These are phyloP conservation scores for Dendrocalamus latiflorus DNA, from an alignment of 202 grass and related monocot genomes.

Conservation along the genomic window DNA sequence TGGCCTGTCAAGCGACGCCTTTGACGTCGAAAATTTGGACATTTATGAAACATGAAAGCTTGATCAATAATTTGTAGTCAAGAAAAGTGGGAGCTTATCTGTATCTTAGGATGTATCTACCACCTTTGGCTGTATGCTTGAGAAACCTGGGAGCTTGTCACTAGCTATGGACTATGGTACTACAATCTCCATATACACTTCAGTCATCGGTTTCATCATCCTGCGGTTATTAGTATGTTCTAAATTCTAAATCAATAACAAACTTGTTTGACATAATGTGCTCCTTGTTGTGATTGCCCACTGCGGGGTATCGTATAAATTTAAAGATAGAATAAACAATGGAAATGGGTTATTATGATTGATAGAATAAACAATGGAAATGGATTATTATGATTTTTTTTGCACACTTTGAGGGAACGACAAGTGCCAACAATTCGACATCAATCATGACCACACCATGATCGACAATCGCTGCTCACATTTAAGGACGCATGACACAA, in stretches of 20 bases:
- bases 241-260: constrained; percentile 10
- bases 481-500: too few relatives aligned
- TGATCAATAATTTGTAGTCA: constrained; percentile 57
- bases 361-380: too few relatives aligned
- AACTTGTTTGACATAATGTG: not conserved
- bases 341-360: too few relatives aligned
- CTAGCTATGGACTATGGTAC: constrained; percentile 10
- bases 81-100: constrained; percentile 27
- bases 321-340: not conserved
- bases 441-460: too few relatives aligned
- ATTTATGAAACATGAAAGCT: constrained; percentile 27
- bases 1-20: not conserved
- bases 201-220: constrained; percentile 4
- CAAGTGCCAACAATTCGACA: too few relatives aligned
- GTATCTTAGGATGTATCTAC: constrained; percentile 34
- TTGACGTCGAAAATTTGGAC: not conserved
- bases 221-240: not conserved
- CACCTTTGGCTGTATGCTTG: constrained; percentile 30
- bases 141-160: constrained; percentile 16
- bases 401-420: too few relatives aligned
- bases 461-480: too few relatives aligned
- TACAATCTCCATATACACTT: constrained; percentile 1
- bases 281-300: not conserved
- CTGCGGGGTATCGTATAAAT: not conserved
- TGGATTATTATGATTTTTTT: too few relatives aligned